Base-by-base conservation (phyloP, 2,329 filamentous ascomycete genomes). In the Teratosphaeria viscida region DNA sequence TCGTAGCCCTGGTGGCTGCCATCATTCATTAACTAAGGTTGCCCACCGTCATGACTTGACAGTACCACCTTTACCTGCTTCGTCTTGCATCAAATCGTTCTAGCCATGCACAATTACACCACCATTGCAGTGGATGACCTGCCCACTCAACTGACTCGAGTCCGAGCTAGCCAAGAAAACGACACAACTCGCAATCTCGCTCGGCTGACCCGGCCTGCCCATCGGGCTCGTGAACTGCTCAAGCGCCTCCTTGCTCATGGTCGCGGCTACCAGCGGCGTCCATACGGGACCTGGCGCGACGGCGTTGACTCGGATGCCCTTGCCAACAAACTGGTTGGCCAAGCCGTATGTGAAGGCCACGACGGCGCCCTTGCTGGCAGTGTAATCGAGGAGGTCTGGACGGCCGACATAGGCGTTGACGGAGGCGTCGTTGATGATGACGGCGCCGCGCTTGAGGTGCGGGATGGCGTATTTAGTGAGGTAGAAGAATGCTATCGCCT, bases 371-470 rank as follows among this genome's bases (percentile, higher is more conserved):
- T 89, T 90, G 29, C 86, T 90, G 1, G 86, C 85, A 0, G 88
- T 91, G 76, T 94, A 92, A 73, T 94, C 89, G 55, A 94, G 82
- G 1, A 92, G 80, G 67, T 92, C 89, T 0, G 86, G 86, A 1
- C 88, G 86, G 47, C 89, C 89, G 60, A 91, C 82, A 75, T 92
- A 94, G 29, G 86, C 88, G 72, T 92, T 92, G 71, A 94, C 86
- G 35, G 87, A 91, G 53, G 88, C 85, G 71, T 90, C 91, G 77
- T 92, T 94, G 80, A 95, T 90, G 72, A 95, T 90, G 29, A 84
- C 85, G 59, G 84, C 81, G 39, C 90, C 89, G n/a, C 74, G 72
- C 69, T 83, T 82, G 84, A 94, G 88, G 73, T 92, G 86, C 0
- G 84, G 85, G 11, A 94, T 78, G 12, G 81, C 75, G 69, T 92